These are phyloP conservation scores for Nothophoma quercina DNA, from an alignment of 2,329 filamentous ascomycete species.

Conservation along the genomic window DNA sequence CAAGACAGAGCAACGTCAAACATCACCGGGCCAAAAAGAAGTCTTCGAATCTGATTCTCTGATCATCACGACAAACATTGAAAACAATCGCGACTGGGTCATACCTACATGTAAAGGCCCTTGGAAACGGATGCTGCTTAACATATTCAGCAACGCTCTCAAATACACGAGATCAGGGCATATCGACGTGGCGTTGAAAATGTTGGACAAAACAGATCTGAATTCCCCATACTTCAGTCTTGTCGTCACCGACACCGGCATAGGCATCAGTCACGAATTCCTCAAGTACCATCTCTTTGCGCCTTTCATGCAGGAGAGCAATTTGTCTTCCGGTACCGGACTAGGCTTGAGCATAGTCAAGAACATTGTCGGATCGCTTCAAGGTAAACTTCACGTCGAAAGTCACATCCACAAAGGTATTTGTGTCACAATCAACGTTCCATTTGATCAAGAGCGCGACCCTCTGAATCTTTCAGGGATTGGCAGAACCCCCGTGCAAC, in stretches of 20 bases:
- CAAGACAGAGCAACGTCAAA: conserved; percentile 4
- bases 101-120: conserved; percentile 18
- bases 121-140: conserved; percentile 30
- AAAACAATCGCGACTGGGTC: conserved; percentile 11
- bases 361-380: conserved; percentile 26
- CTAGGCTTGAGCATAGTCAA: conserved; percentile 33
- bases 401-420: conserved; percentile 19
- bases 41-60: not conserved
- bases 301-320: conserved; percentile 34
- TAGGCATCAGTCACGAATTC: conserved; percentile 34
- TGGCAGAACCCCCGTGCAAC: not conserved
- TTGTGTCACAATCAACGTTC: conserved; percentile 17
- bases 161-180: conserved; percentile 29
- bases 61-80: conserved; percentile 13
- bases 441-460: not conserved
- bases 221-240: conserved; percentile 37
- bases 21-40: not conserved
- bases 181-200: conserved; percentile 21
- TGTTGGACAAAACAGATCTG: not conserved
- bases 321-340: conserved; percentile 28
- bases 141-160: conserved; percentile 33
- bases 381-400: conserved; percentile 29
- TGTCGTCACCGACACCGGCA: conserved; percentile 32
- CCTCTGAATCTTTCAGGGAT: no score
- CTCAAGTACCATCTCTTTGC: conserved; percentile 27